Conservation (phyloP, 352 stramenopile genomes). For the Phytophthora sansomeana region DNA sequence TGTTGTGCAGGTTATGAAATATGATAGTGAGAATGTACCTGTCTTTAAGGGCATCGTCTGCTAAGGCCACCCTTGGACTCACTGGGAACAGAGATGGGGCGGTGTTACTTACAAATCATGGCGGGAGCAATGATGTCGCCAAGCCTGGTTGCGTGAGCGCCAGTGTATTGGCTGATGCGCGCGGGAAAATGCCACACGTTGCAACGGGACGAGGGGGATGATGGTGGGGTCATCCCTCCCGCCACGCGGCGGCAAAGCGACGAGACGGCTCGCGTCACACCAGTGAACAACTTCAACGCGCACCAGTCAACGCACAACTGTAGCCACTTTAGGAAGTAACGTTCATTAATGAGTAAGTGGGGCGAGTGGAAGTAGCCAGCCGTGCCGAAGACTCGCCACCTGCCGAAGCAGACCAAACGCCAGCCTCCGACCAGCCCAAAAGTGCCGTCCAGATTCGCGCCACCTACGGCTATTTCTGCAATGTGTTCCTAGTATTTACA, state of each 20-base stretch:
- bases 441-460: too few relatives aligned
- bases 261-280: background rate
- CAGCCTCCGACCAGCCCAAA: too few relatives aligned
- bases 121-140: background rate
- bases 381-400: background rate
- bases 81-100: background rate
- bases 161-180: background rate
- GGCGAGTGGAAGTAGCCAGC: background rate
- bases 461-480: too few relatives aligned
- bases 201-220: too few relatives aligned
- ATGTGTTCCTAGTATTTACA: too few relatives aligned
- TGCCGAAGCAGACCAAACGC: background rate
- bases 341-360: background rate
- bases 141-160: too few relatives aligned
- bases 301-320: background rate
- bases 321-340: slow-evolving; percentile 1
- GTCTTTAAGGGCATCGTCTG: too few relatives aligned
- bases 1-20: too few relatives aligned
- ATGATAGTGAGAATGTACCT: too few relatives aligned
- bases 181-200: background rate
- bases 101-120: background rate
- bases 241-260: slow-evolving; percentile 8
- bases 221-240: slow-evolving; percentile 2
- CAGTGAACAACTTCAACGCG: background rate
- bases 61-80: too few relatives aligned